Base-by-base conservation (phyloP, 495 filamentous ascomycete species). In the Hypoxylon cercidicola region DNA sequence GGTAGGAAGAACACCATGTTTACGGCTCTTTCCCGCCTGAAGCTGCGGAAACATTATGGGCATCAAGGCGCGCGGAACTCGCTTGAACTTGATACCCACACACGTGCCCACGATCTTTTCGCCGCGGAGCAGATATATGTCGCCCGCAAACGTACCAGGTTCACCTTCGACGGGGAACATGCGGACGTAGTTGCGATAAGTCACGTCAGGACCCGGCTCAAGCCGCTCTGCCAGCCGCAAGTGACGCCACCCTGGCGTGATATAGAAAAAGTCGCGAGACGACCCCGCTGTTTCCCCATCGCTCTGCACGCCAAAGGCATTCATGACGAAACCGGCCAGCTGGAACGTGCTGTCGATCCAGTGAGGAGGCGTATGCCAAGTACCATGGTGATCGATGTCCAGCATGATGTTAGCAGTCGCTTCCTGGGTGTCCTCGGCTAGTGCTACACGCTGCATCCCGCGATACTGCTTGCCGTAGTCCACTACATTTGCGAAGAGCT, bases 241-340 rank as follows among this genome's bases (percentile, higher is more conserved):
- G 0, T 48, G 55, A 0, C 48, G 16, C 69, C 75, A 81, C 0
- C 79, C 78, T 2, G 74, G 76, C 0, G 76, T 79, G 9, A 81
- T 65, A 47, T 57, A 81, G 62, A 74, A 74, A n/a, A n/a, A n/a
- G n/a, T n/a, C n/a, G n/a, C n/a, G n/a, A n/a, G n/a, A n/a, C n/a
- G n/a, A n/a, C n/a, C n/a, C n/a, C n/a, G n/a, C n/a, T n/a, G n/a
- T n/a, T n/a, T n/a, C n/a, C n/a, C n/a, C n/a, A n/a, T n/a, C n/a
- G n/a, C n/a, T n/a, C n/a, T n/a, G n/a, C n/a, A n/a, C n/a, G n/a
- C n/a, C n/a, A n/a, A n/a, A n/a, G n/a, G n/a, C 86, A 60, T 90
- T 90, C 78, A 89, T 84, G 25, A 84, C 81, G 69, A 90, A 89
- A 6, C 88, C 88, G n/a, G 84, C 81, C 6, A 85, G 60, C 54